Percentiles rank a stretch among this genome's conserved stretches.
Conservation (phyloP, 2,329 filamentous ascomycete genomes). For the Beauveria australis region DNA sequence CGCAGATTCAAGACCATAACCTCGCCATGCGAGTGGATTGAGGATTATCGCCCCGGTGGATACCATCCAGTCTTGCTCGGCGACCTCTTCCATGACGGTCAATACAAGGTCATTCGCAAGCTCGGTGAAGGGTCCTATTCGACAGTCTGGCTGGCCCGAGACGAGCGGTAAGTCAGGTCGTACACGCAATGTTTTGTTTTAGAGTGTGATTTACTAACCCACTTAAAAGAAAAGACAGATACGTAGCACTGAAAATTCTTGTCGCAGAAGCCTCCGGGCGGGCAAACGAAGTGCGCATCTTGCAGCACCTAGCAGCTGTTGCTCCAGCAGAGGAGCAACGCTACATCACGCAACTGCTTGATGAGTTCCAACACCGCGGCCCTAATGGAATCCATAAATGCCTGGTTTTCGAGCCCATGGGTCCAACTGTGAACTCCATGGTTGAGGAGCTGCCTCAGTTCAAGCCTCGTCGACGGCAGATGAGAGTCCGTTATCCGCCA, state of each 20-base stretch:
- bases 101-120: conserved; percentile 36
- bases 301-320: conserved; percentile 14
- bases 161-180: conserved; percentile 18
- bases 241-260: conserved; percentile 21
- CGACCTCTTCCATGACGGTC: conserved; percentile 29
- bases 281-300: conserved; percentile 15
- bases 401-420: conserved; percentile 25
- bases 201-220: neutral
- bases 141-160: conserved; percentile 37
- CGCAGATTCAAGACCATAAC: conserved; percentile 19
- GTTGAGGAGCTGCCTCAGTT: conserved; percentile 27
- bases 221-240: conserved; percentile 16
- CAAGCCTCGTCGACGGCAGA: conserved; percentile 18
- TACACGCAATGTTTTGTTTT: neutral
- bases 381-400: conserved; percentile 27
- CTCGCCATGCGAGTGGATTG: conserved; percentile 22
- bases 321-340: conserved; percentile 15
- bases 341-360: conserved; percentile 23
- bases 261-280: conserved; percentile 13
- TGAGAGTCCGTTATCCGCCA: conserved; percentile 28
- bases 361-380: conserved; percentile 23
- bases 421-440: conserved; percentile 28
- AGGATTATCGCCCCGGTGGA: conserved; percentile 29
- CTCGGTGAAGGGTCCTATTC: conserved; percentile 36
- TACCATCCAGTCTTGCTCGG: conserved; percentile 36